Percentiles rank a stretch among this genome's conserved stretches.
phyloP scores from a whole-genome alignment of 768 basidiomycete genomes.

The Pisolithus tinctorius region DNA sequence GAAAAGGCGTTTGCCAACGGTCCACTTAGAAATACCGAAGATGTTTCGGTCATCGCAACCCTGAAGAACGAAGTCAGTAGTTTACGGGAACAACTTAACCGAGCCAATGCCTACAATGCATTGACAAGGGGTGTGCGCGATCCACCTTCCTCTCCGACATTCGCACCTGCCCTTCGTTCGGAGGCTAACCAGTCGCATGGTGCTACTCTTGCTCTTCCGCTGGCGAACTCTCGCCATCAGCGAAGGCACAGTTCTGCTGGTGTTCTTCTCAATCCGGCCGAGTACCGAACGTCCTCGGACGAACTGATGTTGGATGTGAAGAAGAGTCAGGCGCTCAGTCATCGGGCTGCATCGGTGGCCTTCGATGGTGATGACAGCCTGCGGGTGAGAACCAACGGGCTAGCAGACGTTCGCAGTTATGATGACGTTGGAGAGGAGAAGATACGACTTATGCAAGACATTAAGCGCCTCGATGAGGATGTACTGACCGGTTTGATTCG shows the following conservation, averaged over 20 bases:
- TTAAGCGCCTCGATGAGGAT: conserved; percentile 87
- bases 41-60: conserved; percentile 78
- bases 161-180: conserved; percentile 69
- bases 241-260: conserved; percentile 85
- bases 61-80: conserved; percentile 90
- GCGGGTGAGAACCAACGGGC: conserved; percentile 57
- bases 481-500: conserved; percentile 85
- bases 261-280: conserved; percentile 54
- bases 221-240: conserved; percentile 52
- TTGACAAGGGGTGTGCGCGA: conserved; percentile 74
- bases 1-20: conserved; percentile 62
- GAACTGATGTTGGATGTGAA: conserved; percentile 72
- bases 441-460: conserved; percentile 86
- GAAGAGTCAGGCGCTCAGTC: conserved; percentile 62
- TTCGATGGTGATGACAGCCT: conserved; percentile 79
- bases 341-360: conserved; percentile 83
- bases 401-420: conserved; percentile 64
- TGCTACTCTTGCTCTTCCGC: conserved; percentile 30
- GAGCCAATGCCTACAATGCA: conserved; percentile 87
- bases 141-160: conserved; percentile 78
- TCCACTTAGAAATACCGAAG: conserved; percentile 68
- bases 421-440: conserved; percentile 95
- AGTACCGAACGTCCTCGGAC: conserved; percentile 69
- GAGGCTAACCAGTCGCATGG: conserved; percentile 42
- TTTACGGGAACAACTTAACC: conserved; percentile 91